These are phyloP conservation scores for Murraya paniculata DNA, from an alignment of 345 rosid genomes.

Conservation along the genomic window DNA sequence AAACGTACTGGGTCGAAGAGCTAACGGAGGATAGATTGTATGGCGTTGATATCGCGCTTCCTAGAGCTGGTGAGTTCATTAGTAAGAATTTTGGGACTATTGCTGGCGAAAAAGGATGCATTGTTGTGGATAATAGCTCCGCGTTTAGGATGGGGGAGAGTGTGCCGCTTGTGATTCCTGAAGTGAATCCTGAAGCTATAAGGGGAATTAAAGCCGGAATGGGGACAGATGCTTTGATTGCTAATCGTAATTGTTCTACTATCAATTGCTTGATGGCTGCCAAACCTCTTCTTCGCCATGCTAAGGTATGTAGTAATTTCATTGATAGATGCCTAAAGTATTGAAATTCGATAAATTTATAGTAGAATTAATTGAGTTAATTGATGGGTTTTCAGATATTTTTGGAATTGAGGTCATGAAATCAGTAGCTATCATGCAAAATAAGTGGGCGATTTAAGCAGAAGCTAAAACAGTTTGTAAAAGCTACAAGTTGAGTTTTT, in stretches of 20 bases:
- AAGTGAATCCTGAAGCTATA: conserved; percentile 95
- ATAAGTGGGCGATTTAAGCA: too few relatives aligned
- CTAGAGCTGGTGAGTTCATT: conserved; percentile 91
- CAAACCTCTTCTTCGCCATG: conserved; percentile 82
- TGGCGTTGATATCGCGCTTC: conserved; percentile 77
- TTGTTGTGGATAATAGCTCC: conserved; percentile 94
- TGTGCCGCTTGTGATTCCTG: conserved; percentile 89
- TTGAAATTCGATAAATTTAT: too few relatives aligned
- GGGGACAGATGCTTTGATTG: conserved; percentile 83
- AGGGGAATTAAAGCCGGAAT: conserved; percentile 59
- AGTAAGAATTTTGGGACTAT: conserved; percentile 78
- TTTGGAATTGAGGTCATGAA: too few relatives aligned
- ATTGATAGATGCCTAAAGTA: neutral
- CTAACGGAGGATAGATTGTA: conserved; percentile 76
- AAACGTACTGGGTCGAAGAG: conserved; percentile 66
- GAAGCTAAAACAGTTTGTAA: neutral
- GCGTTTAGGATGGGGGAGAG: conserved; percentile 87
- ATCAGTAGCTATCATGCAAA: too few relatives aligned
- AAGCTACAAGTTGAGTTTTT: neutral
- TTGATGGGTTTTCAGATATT: neutral
- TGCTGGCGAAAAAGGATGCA: conserved; percentile 71
- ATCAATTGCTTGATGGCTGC: too few relatives aligned
- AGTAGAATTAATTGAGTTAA: neutral
- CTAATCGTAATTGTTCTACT: too few relatives aligned
- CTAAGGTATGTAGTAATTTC: conserved; percentile 48